Conservation (phyloP, 768 basidiomycete genomes). For the Mycena alexandri region DNA sequence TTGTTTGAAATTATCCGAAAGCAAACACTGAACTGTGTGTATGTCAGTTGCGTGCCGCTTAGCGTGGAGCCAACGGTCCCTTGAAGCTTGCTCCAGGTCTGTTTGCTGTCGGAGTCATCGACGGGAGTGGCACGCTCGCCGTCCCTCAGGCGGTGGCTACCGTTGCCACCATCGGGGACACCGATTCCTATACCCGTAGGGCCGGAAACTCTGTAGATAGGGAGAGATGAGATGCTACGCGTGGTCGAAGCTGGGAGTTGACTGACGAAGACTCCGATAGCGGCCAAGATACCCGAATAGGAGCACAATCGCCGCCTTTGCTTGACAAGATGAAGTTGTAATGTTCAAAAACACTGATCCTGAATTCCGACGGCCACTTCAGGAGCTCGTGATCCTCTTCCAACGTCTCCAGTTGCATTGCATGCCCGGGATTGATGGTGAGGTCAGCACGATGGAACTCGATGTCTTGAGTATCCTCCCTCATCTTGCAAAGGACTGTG, state of each 20-base stretch:
- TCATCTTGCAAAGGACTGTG: slow-evolving; percentile 5
- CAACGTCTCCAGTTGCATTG: background rate
- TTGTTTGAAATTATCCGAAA: slow-evolving; percentile 7
- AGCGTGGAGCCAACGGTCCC: slow-evolving; percentile 7
- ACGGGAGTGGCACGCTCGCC: slow-evolving; percentile 13
- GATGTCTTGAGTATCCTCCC: background rate
- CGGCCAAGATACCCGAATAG: slow-evolving; percentile 6
- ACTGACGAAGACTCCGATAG: slow-evolving; percentile 4
- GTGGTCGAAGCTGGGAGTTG: slow-evolving; percentile 7
- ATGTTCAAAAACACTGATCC: slow-evolving; percentile 5
- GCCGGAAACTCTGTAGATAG: slow-evolving; percentile 15
- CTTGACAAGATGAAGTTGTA: slow-evolving; percentile 5
- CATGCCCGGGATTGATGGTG: background rate
- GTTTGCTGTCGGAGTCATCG: slow-evolving; percentile 11
- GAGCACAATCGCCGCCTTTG: background rate
- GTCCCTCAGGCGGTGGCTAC: slow-evolving; percentile 7
- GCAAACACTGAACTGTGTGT: slow-evolving; percentile 7
- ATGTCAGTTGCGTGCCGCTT: slow-evolving; percentile 7
- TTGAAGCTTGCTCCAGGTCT: slow-evolving; percentile 13
- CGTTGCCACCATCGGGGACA: slow-evolving; percentile 11
- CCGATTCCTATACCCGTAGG: slow-evolving; percentile 14
- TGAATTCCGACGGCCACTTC: slow-evolving; percentile 6
- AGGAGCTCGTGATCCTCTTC: slow-evolving; percentile 7
- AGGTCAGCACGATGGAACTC: background rate
- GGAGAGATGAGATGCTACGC: slow-evolving; percentile 13